A percentile compares a stretch with the other conserved stretches of the same genome.
Evolutionary conservation across 192 early-diverging fungal species (phyloP).

Genomic region (Chytriomyces confervae): DNA sequence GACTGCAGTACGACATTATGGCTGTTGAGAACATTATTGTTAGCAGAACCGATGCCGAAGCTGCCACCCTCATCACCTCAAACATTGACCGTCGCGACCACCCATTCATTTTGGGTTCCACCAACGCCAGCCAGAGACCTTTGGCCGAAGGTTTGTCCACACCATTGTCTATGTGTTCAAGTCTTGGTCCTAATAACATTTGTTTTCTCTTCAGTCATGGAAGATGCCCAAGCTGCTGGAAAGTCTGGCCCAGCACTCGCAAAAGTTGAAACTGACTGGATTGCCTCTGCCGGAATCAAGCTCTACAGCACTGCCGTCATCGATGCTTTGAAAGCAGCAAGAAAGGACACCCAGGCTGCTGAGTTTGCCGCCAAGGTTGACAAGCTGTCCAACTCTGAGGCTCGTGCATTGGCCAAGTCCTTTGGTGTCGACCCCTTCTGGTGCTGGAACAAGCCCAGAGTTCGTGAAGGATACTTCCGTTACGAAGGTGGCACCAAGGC

Average conservation of each 20-base stretch:
- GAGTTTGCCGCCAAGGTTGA: constrained; percentile 58
- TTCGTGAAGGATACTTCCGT: constrained; percentile 96
- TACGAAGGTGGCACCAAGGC: constrained; percentile 94
- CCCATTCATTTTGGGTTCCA: constrained; percentile 90
- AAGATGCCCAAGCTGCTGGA: constrained; percentile 77
- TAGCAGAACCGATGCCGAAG: constrained; percentile 95
- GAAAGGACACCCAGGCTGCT: constrained; percentile 54
- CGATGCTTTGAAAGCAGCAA: constrained; percentile 71
- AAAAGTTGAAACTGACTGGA: constrained; percentile 86
- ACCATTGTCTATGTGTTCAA: not conserved
- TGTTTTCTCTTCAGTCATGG: constrained; percentile 60
- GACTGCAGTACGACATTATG: constrained; percentile 99
- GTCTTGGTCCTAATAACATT: not conserved
- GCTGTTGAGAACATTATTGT: constrained; percentile 93
- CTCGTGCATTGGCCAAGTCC: constrained; percentile 76
- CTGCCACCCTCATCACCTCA: constrained; percentile 93
- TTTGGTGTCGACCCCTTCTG: constrained; percentile 77
- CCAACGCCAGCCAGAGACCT: constrained; percentile 78
- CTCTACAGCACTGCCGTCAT: constrained; percentile 82
- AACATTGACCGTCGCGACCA: constrained; percentile 97
- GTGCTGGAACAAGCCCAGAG: constrained; percentile 89
- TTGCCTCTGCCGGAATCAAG: constrained; percentile 76
- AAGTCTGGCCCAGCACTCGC: constrained; percentile 75
- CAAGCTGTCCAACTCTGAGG: constrained; percentile 80
- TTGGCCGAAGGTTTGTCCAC: constrained; percentile 51